Percentiles rank a stretch among this genome's conserved stretches.
phyloP scores from a whole-genome alignment of 768 basidiomycete species.

The Strobilomyces confusus region DNA sequence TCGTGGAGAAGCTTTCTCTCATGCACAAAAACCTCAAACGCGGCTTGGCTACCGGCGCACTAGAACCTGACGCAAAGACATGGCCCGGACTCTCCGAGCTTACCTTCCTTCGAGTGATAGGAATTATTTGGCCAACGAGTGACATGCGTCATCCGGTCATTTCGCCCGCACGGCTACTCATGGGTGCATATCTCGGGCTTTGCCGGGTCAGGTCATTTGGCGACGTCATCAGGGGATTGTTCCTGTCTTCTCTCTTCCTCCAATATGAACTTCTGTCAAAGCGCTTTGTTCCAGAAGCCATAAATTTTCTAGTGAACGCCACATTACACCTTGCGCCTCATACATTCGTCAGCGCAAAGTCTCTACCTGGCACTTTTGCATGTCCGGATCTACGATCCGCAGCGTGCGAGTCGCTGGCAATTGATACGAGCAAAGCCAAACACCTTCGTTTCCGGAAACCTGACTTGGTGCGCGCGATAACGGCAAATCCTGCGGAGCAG shows the following conservation, averaged over 20 bases:
- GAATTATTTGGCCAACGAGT: conserved; percentile 87
- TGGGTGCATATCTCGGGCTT: conserved; percentile 88
- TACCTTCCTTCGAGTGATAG: conserved; percentile 72
- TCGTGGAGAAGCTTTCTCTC: conserved; percentile 75
- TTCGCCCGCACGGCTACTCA: conserved; percentile 80
- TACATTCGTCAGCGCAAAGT: conserved; percentile 37
- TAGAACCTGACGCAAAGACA: conserved; percentile 61
- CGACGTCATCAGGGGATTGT: conserved; percentile 84
- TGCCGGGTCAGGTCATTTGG: conserved; percentile 68
- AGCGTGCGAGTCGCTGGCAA: conserved; percentile 37
- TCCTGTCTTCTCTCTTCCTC: conserved; percentile 79
- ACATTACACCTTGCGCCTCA: conserved; percentile 74
- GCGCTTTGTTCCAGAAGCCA: conserved; percentile 82
- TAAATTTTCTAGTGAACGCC: conserved; percentile 74
- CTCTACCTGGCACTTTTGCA: conserved; percentile 68
- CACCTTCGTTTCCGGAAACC: conserved; percentile 41
- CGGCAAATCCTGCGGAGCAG: conserved; percentile 43
- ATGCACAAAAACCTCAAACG: conserved; percentile 94
- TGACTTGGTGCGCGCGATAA: conserved; percentile 45
- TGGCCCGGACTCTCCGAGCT: conserved; percentile 89
- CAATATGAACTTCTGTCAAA: conserved; percentile 86
- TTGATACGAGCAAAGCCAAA: conserved; percentile 39
- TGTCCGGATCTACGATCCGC: conserved; percentile 64
- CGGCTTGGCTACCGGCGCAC: conserved; percentile 69
- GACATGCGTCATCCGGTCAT: conserved; percentile 90